Conservation (phyloP, 148 eudicot genomes). For the Gaultheria prostrata region DNA sequence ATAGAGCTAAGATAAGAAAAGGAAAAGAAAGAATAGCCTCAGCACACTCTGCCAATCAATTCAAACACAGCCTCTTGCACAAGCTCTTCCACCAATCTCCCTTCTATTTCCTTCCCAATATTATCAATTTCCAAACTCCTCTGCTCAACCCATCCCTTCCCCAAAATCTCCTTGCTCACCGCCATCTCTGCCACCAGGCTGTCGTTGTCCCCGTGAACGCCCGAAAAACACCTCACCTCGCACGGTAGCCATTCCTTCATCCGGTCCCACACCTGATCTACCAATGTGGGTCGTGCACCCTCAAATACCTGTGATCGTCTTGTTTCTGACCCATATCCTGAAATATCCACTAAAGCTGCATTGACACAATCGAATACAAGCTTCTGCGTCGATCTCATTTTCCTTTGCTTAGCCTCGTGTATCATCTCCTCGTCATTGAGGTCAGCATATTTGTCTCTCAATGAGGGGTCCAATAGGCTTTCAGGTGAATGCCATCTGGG, state of each 20-base stretch:
- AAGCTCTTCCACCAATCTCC: constrained; percentile 68
- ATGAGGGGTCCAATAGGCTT: constrained; percentile 75
- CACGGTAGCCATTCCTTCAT: constrained; percentile 59
- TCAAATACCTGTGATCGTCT: constrained; percentile 18
- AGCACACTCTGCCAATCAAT: constrained; percentile 45
- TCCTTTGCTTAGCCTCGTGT: constrained; percentile 59
- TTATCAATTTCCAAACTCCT: constrained; percentile 51
- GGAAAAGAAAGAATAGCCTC: constrained; percentile 15
- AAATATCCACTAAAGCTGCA: constrained; percentile 49
- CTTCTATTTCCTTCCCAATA: constrained; percentile 66
- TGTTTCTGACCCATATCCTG: constrained; percentile 28
- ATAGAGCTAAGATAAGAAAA: neutral
- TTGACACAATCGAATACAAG: constrained; percentile 90
- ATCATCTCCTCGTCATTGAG: constrained; percentile 43
- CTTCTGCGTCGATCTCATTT: constrained; percentile 52
- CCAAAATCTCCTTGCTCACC: constrained; percentile 69
- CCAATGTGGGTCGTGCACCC: constrained; percentile 22
- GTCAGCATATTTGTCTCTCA: constrained; percentile 59
- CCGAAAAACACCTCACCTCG: constrained; percentile 33
- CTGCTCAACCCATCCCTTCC: constrained; percentile 60
- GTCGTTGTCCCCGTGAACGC: constrained; percentile 42
- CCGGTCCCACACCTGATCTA: constrained; percentile 56
- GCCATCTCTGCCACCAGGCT: constrained; percentile 60
- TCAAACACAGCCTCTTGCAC: constrained; percentile 64
- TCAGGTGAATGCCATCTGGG: constrained; percentile 73